Conservation (phyloP, 331 rosid species). For the Ulmus americana region DNA sequence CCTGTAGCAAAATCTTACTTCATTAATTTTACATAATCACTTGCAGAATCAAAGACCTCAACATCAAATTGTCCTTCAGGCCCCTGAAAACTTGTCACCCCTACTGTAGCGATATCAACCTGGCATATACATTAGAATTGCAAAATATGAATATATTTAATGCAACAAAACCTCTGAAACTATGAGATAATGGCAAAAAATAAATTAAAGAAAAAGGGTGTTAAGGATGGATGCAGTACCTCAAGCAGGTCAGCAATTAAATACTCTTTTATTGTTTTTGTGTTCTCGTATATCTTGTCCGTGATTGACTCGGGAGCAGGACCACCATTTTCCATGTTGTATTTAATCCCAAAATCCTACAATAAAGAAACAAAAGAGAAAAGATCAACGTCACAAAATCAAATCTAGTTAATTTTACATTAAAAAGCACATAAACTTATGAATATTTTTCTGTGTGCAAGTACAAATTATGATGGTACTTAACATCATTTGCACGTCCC, state of each 20-base stretch:
- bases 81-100: slow-evolving; percentile 64
- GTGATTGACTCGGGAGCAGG: slow-evolving; percentile 98
- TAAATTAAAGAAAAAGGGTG: not conserved
- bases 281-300: slow-evolving; percentile 72
- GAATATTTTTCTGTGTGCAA: not conserved
- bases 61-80: slow-evolving; percentile 95
- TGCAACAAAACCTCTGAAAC: slow-evolving; percentile 3
- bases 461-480: no score
- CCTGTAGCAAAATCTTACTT: slow-evolving; percentile 48
- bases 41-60: slow-evolving; percentile 92
- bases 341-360: slow-evolving; percentile 97
- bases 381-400: not conserved
- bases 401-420: not conserved
- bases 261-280: slow-evolving; percentile 80
- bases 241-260: slow-evolving; percentile 77
- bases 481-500: no score
- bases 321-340: slow-evolving; percentile 99
- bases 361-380: slow-evolving; percentile 15
- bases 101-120: slow-evolving; percentile 67
- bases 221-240: slow-evolving; percentile 38
- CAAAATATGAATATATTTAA: slow-evolving; percentile 20
- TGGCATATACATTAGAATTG: slow-evolving; percentile 28
- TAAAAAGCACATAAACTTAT: not conserved
- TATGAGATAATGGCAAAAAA: slow-evolving; percentile 4
- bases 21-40: slow-evolving; percentile 80